A percentile compares a stretch with the other conserved stretches of the same genome.
Conservation (phyloP, 2,329 filamentous ascomycete genomes). For the Aspergillus sp. region DNA sequence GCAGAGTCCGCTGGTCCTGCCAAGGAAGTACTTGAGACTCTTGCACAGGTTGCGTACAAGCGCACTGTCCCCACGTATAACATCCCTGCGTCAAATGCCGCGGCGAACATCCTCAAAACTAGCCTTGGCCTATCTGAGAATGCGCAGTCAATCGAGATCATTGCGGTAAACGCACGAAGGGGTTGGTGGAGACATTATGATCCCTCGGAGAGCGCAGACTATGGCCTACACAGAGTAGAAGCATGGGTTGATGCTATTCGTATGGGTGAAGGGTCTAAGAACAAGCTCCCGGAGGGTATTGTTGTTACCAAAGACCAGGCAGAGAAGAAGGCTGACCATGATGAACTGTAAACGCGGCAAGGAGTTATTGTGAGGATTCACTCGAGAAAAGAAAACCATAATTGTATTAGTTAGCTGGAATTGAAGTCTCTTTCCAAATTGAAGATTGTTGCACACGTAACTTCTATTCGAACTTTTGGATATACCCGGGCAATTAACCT, state of each 20-base stretch:
- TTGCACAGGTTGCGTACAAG: constrained; percentile 76
- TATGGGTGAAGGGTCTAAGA: constrained; percentile 81
- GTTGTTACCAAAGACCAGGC: constrained; percentile 42
- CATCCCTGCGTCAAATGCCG: constrained; percentile 64
- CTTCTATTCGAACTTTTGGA: constrained; percentile 11
- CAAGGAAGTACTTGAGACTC: constrained; percentile 58
- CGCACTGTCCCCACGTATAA: constrained; percentile 82
- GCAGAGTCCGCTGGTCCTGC: constrained; percentile 45
- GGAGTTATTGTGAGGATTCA: neutral
- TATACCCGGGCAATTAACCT: neutral
- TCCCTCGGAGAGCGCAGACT: constrained; percentile 53
- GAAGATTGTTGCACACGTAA: neutral
- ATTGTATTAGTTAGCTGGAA: neutral
- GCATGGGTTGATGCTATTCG: constrained; percentile 88
- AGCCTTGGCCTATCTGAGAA: constrained; percentile 60
- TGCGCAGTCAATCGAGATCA: constrained; percentile 61
- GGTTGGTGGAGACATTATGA: constrained; percentile 81
- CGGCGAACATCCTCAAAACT: constrained; percentile 55
- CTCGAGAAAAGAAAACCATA: neutral
- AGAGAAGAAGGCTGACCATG: constrained; percentile 43
- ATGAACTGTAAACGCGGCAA: constrained; percentile 39
- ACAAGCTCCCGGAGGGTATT: constrained; percentile 67
- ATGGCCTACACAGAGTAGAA: constrained; percentile 62
- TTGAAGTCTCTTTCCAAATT: neutral
- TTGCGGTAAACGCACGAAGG: constrained; percentile 82